Evolutionary conservation across 2,329 filamentous ascomycete species (phyloP).

Genomic region (Fusarium sp.): DNA sequence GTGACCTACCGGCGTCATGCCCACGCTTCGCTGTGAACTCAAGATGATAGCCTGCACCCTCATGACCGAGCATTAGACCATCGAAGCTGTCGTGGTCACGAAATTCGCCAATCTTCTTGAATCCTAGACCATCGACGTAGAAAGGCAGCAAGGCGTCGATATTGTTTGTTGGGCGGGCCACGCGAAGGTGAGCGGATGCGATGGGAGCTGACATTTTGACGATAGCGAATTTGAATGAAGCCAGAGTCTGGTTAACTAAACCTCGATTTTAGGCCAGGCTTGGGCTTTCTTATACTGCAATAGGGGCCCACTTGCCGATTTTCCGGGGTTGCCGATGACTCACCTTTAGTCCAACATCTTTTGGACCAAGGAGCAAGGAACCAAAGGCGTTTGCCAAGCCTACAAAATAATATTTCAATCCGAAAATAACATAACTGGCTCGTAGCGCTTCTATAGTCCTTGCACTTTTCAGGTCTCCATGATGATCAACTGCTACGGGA

Average conservation of each 20-base stretch:
- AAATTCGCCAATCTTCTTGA: background rate
- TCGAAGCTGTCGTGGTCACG: background rate
- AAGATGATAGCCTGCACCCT: background rate
- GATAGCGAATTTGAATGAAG: background rate
- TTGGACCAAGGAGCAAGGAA: background rate
- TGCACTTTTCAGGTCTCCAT: too few species aligned
- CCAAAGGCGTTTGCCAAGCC: background rate
- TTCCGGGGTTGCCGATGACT: background rate
- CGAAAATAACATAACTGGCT: too few species aligned
- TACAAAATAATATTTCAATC: fast-evolving
- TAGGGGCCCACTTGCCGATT: background rate
- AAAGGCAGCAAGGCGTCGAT: background rate
- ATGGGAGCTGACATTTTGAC: background rate
- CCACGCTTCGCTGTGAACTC: background rate
- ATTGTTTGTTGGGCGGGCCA: background rate
- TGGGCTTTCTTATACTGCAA: background rate
- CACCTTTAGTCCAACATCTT: background rate
- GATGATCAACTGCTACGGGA: background rate
- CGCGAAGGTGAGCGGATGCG: background rate
- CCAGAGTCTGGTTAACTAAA: fast-evolving
- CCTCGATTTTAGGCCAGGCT: background rate
- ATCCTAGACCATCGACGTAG: background rate
- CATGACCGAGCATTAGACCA: background rate
- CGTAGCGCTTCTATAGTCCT: fast-evolving
- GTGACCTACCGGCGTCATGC: background rate